These are phyloP conservation scores for Houttuynia cordata DNA, from an alignment of 164 flowering plant species.

Conservation along the genomic window DNA sequence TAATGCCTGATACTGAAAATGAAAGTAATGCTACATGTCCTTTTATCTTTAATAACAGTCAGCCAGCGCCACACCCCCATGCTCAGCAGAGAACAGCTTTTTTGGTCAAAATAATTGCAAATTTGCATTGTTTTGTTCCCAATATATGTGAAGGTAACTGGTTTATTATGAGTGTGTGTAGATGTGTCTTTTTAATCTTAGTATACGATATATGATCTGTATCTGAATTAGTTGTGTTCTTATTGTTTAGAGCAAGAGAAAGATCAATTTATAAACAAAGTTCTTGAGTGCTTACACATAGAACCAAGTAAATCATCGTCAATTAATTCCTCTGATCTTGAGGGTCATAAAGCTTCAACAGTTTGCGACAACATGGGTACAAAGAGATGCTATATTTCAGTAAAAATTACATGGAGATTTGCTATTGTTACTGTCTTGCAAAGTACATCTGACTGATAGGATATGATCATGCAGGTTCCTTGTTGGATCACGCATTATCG, in stretches of 20 bases:
- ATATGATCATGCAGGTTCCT: constrained; percentile 50
- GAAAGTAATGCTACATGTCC: constrained; percentile 24
- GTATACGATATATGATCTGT: neutral
- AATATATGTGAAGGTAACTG: constrained; percentile 71
- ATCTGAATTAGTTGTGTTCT: constrained; percentile 3
- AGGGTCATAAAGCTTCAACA: constrained; percentile 31
- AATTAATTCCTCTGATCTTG: constrained; percentile 21
- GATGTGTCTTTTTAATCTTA: neutral
- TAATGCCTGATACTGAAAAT: constrained; percentile 23
- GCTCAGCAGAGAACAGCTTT: constrained; percentile 88
- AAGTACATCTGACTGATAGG: neutral
- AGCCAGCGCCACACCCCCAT: constrained; percentile 52
- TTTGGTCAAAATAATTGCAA: constrained; percentile 89
- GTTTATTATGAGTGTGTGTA: neutral
- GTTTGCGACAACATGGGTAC: constrained; percentile 65
- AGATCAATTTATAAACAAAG: constrained; percentile 65
- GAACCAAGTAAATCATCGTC: constrained; percentile 34
- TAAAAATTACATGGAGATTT: too few species aligned
- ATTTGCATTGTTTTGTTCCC: constrained; percentile 92
- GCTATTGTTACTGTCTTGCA: neutral
- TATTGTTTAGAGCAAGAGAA: constrained; percentile 74
- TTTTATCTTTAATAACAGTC: constrained; percentile 30
- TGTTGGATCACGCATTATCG: constrained; percentile 76
- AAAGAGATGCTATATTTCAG: neutral
- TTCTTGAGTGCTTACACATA: constrained; percentile 44